Evolutionary conservation across 345 rosid genomes (phyloP).

Genomic region (Linum tenue): DNA sequence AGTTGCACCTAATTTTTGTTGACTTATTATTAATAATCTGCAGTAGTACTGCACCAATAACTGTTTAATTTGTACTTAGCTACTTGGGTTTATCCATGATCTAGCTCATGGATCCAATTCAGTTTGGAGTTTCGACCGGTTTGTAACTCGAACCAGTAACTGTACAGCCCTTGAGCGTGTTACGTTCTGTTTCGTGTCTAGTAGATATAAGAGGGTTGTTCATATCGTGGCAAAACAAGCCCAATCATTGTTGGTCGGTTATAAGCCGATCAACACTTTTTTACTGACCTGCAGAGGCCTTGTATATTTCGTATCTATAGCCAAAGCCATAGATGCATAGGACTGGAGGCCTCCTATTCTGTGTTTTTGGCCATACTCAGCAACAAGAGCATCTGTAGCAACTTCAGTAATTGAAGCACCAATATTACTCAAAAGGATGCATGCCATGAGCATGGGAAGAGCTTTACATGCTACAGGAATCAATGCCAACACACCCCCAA

Average conservation of each 20-base stretch:
- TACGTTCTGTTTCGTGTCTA: background rate
- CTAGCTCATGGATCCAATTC: background rate
- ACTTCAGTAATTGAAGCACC: slow-evolving; percentile 88
- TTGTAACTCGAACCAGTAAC: slow-evolving; percentile 24
- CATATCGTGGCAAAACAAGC: too few species aligned
- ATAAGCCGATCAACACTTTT: too few species aligned
- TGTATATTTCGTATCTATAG: slow-evolving; percentile 84
- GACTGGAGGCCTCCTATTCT: slow-evolving; percentile 54
- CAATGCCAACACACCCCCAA: slow-evolving; percentile 67
- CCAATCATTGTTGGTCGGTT: too few species aligned
- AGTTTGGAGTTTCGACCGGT: slow-evolving; percentile 49
- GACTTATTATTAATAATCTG: background rate
- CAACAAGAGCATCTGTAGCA: slow-evolving; percentile 79
- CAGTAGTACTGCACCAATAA: too few species aligned
- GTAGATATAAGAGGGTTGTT: too few species aligned
- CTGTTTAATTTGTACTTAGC: too few species aligned
- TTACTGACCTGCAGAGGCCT: slow-evolving; percentile 55
- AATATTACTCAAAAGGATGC: slow-evolving; percentile 60
- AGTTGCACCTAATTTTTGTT: background rate
- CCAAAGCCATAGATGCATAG: slow-evolving; percentile 79
- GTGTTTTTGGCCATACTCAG: slow-evolving; percentile 67
- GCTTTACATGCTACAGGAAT: slow-evolving; percentile 46
- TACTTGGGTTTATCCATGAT: too few species aligned
- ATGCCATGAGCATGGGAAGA: slow-evolving; percentile 57
- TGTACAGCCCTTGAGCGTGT: too few species aligned